phyloP scores from a whole-genome alignment of 768 basidiomycete species.

The Tricholoma sp. region DNA sequence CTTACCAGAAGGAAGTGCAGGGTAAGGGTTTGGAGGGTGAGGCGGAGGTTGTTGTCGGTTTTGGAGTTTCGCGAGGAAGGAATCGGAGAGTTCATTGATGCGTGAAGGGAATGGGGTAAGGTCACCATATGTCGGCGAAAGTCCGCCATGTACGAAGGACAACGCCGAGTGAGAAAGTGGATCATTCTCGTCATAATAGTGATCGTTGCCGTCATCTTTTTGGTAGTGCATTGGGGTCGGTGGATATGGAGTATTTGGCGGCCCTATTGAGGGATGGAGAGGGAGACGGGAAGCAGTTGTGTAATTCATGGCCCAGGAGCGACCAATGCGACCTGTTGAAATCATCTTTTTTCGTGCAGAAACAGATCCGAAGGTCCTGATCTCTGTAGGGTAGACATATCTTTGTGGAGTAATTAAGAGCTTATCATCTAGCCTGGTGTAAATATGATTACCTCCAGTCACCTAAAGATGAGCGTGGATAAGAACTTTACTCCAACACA shows the following conservation, averaged over 20 bases:
- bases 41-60: slow-evolving; percentile 63
- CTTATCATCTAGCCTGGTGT: neutral
- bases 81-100: slow-evolving; percentile 72
- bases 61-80: slow-evolving; percentile 70
- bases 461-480: slow-evolving; percentile 35
- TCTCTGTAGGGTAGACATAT: slow-evolving; percentile 81
- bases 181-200: slow-evolving; percentile 28
- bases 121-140: slow-evolving; percentile 70
- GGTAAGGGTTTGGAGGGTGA: slow-evolving; percentile 75
- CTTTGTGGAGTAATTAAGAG: slow-evolving; percentile 29
- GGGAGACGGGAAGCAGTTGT: slow-evolving; percentile 78
- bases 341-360: slow-evolving; percentile 68
- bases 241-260: slow-evolving; percentile 59
- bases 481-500: neutral
- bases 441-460: slow-evolving; percentile 68
- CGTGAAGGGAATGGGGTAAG: slow-evolving; percentile 77
- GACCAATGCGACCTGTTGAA: slow-evolving; percentile 71
- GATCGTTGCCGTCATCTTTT: slow-evolving; percentile 13
- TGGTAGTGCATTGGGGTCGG: slow-evolving; percentile 25
- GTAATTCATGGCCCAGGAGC: slow-evolving; percentile 83
- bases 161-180: slow-evolving; percentile 74
- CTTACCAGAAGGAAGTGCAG: slow-evolving; percentile 56
- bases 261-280: slow-evolving; percentile 64
- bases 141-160: slow-evolving; percentile 92
- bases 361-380: slow-evolving; percentile 75